A percentile compares a stretch with the other conserved stretches of the same genome.
Evolutionary conservation across 352 stramenopile species (phyloP).

Genomic region (Pythium plurisporium): DNA sequence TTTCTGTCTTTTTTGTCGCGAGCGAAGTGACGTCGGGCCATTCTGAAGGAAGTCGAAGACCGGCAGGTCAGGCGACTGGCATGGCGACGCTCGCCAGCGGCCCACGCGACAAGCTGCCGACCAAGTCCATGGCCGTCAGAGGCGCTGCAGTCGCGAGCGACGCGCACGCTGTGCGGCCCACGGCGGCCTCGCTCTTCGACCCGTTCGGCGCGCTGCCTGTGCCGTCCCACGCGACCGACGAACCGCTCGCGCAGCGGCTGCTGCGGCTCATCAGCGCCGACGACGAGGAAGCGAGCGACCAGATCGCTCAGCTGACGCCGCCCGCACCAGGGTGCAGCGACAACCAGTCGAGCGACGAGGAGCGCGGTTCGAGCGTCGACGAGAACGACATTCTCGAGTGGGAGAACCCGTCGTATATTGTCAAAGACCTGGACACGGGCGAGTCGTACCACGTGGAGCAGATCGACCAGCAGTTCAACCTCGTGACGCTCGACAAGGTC

Average conservation of each 20-base stretch:
- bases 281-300: slow-evolving; percentile 26
- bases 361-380: slow-evolving; percentile 1
- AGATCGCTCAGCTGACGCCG: background rate
- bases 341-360: slow-evolving; percentile 1
- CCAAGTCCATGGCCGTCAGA: background rate
- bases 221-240: background rate
- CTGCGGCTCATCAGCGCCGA: slow-evolving; percentile 19
- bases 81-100: slow-evolving; percentile 16
- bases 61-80: background rate
- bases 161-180: background rate
- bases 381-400: slow-evolving; percentile 38
- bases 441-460: slow-evolving; percentile 77
- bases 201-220: slow-evolving; percentile 1
- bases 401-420: slow-evolving; percentile 78
- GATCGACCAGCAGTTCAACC: slow-evolving; percentile 78
- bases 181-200: slow-evolving; percentile 12
- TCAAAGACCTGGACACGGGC: slow-evolving; percentile 78
- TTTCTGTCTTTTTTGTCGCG: slow-evolving; percentile 1
- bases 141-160: background rate
- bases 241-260: slow-evolving; percentile 11
- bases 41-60: background rate
- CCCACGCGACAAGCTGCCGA: background rate
- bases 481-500: slow-evolving; percentile 69
- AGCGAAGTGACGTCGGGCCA: slow-evolving; percentile 14
- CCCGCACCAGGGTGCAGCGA: background rate